Conservation (phyloP, 2,329 filamentous ascomycete genomes). For the Scolecobasidium constrictum region DNA sequence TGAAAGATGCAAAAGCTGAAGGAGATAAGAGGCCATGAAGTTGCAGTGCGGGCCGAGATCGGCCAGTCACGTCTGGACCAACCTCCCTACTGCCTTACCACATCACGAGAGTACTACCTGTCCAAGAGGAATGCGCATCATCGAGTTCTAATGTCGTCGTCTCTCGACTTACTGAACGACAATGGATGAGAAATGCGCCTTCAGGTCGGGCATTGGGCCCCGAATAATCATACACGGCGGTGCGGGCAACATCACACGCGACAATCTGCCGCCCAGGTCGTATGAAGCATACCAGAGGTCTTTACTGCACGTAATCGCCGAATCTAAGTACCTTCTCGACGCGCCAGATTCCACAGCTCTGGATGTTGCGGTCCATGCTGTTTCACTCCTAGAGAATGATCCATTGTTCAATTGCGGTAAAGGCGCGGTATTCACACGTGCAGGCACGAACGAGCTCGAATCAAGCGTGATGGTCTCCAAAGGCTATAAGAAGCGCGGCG, state of each 20-base stretch:
- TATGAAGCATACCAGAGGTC: conserved; percentile 28
- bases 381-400: conserved; percentile 65
- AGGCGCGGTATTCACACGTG: conserved; percentile 77
- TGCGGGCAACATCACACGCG: conserved; percentile 34
- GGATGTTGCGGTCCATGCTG: conserved; percentile 64
- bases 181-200: no score
- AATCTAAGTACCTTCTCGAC: conserved; percentile 18
- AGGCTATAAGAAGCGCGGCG: conserved; percentile 62
- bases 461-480: conserved; percentile 74
- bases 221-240: conserved; percentile 39
- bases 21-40: no score
- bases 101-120: no score
- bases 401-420: conserved; percentile 75
- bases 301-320: conserved; percentile 24
- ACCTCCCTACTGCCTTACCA: no score
- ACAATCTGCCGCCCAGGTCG: conserved; percentile 23
- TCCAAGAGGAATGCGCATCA: no score
- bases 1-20: no score
- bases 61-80: no score
- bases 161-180: no score
- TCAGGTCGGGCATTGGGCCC: no score
- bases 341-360: conserved; percentile 46
- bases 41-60: no score
- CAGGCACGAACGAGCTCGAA: conserved; percentile 77
- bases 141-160: no score